Evolutionary conservation across 768 basidiomycete species (phyloP).

Genomic region (Lanmaoa pseudosensibilis): DNA sequence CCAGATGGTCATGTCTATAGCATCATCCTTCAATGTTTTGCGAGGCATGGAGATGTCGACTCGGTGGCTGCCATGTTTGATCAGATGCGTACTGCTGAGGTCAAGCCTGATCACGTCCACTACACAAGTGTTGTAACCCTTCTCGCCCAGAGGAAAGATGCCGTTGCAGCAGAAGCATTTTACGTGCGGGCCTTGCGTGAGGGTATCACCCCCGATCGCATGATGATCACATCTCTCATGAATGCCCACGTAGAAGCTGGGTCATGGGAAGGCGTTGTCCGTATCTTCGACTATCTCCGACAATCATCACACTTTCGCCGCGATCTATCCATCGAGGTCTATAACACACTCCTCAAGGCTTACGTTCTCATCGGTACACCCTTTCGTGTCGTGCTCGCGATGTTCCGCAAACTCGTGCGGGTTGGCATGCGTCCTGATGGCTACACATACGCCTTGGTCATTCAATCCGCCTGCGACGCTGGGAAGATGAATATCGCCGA

Average conservation of each 20-base stretch:
- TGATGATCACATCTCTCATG: conserved; percentile 72
- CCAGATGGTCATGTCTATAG: conserved; percentile 62
- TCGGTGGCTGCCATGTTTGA: conserved; percentile 50
- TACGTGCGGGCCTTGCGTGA: conserved; percentile 64
- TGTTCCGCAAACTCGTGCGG: conserved; percentile 58
- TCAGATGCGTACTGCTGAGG: conserved; percentile 56
- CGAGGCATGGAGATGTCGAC: conserved; percentile 52
- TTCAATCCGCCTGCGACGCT: conserved; percentile 80
- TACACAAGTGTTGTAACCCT: conserved; percentile 71
- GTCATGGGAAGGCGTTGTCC: conserved; percentile 74
- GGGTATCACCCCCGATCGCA: conserved; percentile 60
- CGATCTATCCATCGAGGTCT: conserved; percentile 56
- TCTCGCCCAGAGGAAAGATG: conserved; percentile 62
- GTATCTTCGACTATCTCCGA: conserved; percentile 63
- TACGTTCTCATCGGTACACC: conserved; percentile 82
- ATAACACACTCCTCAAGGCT: conserved; percentile 81
- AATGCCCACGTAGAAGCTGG: conserved; percentile 80
- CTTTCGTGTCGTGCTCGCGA: conserved; percentile 54
- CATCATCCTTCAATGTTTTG: conserved; percentile 58
- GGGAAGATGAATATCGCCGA: conserved; percentile 62
- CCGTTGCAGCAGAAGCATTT: conserved; percentile 61
- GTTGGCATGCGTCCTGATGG: conserved; percentile 55
- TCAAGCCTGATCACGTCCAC: conserved; percentile 48
- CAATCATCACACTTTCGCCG: conserved; percentile 36
- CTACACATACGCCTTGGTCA: conserved; percentile 69